Evolutionary conservation across 805 yeast genomes (phyloP).

Genomic region (Lachancea mirantina): DNA sequence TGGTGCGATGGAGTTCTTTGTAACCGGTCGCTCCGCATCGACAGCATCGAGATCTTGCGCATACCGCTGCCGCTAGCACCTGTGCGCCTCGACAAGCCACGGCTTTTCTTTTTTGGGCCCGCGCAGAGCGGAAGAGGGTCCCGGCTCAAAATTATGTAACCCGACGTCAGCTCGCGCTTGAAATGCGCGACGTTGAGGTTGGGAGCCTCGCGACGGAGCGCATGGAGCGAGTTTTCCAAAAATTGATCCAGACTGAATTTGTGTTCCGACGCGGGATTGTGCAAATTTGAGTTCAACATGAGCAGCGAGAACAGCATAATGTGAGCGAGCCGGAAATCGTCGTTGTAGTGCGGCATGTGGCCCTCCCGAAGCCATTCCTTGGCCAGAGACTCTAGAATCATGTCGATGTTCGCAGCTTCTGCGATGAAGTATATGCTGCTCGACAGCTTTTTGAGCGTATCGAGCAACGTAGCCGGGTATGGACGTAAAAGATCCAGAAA

Average conservation of each 20-base stretch:
- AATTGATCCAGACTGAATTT: constrained; percentile 39
- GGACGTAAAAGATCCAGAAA: constrained; percentile 37
- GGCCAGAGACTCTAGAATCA: constrained; percentile 62
- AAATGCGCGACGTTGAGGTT: constrained; percentile 12
- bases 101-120: neutral
- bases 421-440: constrained; percentile 65
- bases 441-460: constrained; percentile 54
- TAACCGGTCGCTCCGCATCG: constrained; percentile 2
- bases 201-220: constrained; percentile 32
- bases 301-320: constrained; percentile 65
- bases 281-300: constrained; percentile 70
- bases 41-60: constrained; percentile 7
- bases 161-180: constrained; percentile 15
- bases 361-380: constrained; percentile 50
- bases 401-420: constrained; percentile 75
- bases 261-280: constrained; percentile 39
- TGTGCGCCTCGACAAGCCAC: neutral
- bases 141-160: constrained; percentile 19
- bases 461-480: constrained; percentile 45
- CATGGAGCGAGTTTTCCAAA: constrained; percentile 43
- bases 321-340: constrained; percentile 54
- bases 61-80: neutral
- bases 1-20: constrained; percentile 5
- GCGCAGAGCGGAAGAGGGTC: constrained; percentile 20
- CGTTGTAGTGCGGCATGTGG: constrained; percentile 34